A percentile compares a stretch with the other conserved stretches of the same genome.
Evolutionary conservation across 2,329 filamentous ascomycete genomes (phyloP).

Genomic region (Colletotrichum sp.): DNA sequence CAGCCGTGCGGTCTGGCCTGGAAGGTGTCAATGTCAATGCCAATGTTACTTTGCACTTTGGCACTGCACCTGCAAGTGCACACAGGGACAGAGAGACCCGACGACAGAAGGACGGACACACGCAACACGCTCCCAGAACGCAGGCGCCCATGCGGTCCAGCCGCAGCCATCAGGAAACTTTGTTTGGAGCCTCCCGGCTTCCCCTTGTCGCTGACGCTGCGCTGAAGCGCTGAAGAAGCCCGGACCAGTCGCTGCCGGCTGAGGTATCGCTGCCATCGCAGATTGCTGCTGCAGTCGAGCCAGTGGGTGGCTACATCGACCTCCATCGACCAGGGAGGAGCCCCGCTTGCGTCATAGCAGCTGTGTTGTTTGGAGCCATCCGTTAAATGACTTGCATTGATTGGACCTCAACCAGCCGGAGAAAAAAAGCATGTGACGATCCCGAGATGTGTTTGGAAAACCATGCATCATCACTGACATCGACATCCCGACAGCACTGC

Average conservation of each 20-base stretch:
- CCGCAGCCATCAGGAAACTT: conserved; percentile 6
- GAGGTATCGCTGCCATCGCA: background rate
- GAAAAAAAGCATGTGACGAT: conserved; percentile 18
- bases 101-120: background rate
- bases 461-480: conserved; percentile 12
- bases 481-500: background rate
- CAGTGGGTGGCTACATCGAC: background rate
- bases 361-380: conserved; percentile 9
- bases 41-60: background rate
- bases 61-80: background rate
- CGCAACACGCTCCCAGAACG: background rate
- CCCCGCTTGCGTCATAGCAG: conserved; percentile 17
- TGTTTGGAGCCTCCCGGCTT: background rate
- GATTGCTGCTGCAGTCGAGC: background rate
- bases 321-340: background rate
- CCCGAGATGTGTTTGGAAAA: background rate
- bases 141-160: background rate
- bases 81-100: background rate
- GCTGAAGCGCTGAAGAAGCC: conserved; percentile 4
- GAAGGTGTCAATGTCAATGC: background rate
- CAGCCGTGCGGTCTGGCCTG: background rate
- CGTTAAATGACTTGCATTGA: background rate
- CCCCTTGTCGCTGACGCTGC: background rate
- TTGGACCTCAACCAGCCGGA: background rate
- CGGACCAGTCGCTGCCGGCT: background rate